These are phyloP conservation scores for Porphyrellus sp. DNA, from an alignment of 1,284 basidiomycete genomes.

Conservation along the genomic window DNA sequence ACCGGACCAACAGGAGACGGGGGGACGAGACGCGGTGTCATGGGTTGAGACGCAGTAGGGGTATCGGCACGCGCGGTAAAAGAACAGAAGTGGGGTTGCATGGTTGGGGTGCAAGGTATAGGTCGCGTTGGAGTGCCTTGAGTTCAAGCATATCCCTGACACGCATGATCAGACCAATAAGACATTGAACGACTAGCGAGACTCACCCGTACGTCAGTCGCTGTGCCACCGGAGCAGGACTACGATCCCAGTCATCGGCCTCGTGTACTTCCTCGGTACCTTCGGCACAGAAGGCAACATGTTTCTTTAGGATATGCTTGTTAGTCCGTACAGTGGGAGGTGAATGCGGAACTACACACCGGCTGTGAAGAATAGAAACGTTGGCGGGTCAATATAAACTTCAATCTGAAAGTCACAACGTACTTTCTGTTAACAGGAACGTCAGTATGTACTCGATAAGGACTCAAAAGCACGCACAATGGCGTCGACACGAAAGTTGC, in stretches of 20 bases:
- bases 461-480: constrained; percentile 11
- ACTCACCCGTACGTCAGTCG: constrained; percentile 54
- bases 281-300: constrained; percentile 53
- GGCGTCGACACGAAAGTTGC: constrained; percentile 27
- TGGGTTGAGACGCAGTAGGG: constrained; percentile 45
- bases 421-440: constrained; percentile 17
- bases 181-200: background rate
- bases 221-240: constrained; percentile 49
- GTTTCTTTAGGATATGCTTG: constrained; percentile 37
- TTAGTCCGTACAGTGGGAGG: constrained; percentile 1
- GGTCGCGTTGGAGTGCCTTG: constrained; percentile 56
- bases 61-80: constrained; percentile 51
- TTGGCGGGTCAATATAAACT: background rate
- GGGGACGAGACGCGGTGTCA: background rate
- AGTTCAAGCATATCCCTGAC: constrained; percentile 60
- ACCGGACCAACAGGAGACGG: background rate
- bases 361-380: constrained; percentile 1
- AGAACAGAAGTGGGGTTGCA: constrained; percentile 37
- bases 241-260: constrained; percentile 72
- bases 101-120: constrained; percentile 51
- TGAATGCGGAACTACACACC: constrained; percentile 7
- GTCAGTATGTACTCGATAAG: constrained; percentile 5
- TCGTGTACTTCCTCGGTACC: constrained; percentile 52
- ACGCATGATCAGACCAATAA: background rate
- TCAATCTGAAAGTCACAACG: background rate